phyloP scores from a whole-genome alignment of 2,329 filamentous ascomycete genomes.

The Trichoderma citrinoviride region DNA sequence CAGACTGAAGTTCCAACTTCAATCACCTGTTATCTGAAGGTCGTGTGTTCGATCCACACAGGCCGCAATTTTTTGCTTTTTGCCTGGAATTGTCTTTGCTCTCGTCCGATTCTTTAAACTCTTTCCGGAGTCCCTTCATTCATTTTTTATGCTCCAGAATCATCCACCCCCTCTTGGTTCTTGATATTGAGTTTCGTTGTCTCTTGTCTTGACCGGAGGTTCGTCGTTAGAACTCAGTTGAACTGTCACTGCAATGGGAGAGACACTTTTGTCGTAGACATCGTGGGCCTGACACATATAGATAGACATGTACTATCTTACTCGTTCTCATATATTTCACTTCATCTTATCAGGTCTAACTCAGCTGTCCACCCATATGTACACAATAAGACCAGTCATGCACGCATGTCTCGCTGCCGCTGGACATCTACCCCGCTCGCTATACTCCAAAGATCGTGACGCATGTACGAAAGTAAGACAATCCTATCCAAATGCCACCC shows the following conservation, averaged over 20 bases:
- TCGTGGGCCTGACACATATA: too few relatives aligned
- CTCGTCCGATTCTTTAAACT: background rate
- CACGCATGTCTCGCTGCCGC: background rate
- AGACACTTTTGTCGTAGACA: too few relatives aligned
- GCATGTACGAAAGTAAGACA: background rate
- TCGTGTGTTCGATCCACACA: constrained; percentile 33
- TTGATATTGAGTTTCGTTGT: too few relatives aligned
- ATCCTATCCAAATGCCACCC: background rate
- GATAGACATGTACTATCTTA: too few relatives aligned
- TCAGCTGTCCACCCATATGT: background rate
- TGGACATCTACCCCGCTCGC: background rate
- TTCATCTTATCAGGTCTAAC: background rate
- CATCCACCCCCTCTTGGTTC: too few relatives aligned
- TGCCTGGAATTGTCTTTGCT: background rate
- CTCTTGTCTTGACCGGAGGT: too few relatives aligned
- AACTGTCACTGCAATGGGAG: too few relatives aligned
- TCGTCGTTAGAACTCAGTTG: too few relatives aligned
- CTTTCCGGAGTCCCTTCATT: too few relatives aligned
- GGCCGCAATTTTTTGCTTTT: constrained; percentile 27
- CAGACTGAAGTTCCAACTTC: constrained; percentile 32
- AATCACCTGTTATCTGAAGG: constrained; percentile 31
- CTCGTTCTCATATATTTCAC: background rate
- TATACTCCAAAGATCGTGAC: background rate
- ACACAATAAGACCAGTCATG: background rate
- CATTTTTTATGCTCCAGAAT: too few relatives aligned